Percentiles rank a stretch among this genome's conserved stretches.
These are phyloP conservation scores for Rhizopogon roseolus DNA, from an alignment of 768 basidiomycete genomes.

Conservation along the genomic window DNA sequence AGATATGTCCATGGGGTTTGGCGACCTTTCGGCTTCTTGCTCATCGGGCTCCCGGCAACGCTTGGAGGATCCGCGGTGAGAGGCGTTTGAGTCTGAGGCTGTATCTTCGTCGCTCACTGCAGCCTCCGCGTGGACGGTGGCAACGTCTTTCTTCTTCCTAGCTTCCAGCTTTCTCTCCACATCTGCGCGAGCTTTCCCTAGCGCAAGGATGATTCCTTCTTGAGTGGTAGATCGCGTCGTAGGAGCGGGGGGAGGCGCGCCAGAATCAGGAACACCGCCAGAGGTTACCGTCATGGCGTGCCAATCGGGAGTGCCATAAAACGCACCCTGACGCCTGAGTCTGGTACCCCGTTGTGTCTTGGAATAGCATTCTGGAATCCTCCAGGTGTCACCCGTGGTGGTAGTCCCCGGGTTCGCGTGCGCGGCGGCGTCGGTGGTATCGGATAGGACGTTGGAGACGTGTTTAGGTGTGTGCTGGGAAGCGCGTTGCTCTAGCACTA, in stretches of 20 bases:
- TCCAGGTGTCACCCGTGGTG: background rate
- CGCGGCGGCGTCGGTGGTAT: background rate
- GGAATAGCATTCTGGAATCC: background rate
- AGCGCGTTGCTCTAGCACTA: no score
- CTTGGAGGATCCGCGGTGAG: background rate
- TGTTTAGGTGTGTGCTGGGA: background rate
- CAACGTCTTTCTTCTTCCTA: background rate
- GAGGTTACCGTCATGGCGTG: background rate
- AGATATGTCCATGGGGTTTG: background rate
- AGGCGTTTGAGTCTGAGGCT: background rate
- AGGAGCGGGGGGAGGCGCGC: background rate
- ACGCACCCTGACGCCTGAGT: conserved; percentile 1
- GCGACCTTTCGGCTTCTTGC: background rate
- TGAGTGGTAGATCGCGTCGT: background rate
- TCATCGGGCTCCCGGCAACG: background rate
- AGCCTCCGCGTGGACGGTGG: no score
- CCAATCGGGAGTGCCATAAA: conserved; percentile 2
- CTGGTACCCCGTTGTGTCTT: background rate
- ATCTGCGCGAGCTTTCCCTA: background rate
- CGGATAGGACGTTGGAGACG: background rate
- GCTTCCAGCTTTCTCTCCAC: background rate
- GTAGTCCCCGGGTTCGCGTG: no score
- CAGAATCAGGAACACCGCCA: background rate
- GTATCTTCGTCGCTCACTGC: background rate
- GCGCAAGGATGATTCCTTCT: background rate